Evolutionary conservation across 805 yeast species (phyloP).

Genomic region (Middelhovenomyces tepae): DNA sequence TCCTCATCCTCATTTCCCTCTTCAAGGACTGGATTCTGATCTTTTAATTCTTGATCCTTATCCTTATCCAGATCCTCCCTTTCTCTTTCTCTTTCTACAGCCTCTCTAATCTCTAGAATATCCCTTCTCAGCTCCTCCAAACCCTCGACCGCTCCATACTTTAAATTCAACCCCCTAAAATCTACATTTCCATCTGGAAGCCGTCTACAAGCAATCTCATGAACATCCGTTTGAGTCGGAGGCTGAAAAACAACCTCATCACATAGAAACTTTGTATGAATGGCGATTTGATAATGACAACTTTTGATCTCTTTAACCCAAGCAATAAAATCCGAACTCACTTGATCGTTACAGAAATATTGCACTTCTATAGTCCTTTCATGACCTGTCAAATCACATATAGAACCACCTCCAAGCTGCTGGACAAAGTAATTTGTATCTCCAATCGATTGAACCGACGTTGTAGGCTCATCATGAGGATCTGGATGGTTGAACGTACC

Average conservation of each 20-base stretch:
- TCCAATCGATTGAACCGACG: conserved; percentile 20
- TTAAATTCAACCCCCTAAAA: background rate
- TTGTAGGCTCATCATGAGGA: conserved; percentile 7
- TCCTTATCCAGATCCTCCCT: background rate
- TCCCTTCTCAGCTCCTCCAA: too few species aligned
- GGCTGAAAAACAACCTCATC: conserved; percentile 27
- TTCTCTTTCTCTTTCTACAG: background rate
- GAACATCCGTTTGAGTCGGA: conserved; percentile 16
- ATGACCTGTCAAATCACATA: conserved; percentile 49
- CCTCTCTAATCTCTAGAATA: background rate
- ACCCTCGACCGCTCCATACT: background rate
- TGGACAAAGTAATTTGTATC: conserved; percentile 25
- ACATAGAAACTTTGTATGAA: conserved; percentile 47
- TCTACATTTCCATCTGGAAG: background rate
- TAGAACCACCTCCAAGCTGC: conserved; percentile 41
- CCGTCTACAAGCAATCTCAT: background rate
- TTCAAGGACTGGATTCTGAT: background rate
- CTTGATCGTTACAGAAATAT: conserved; percentile 43
- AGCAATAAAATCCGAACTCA: conserved; percentile 22
- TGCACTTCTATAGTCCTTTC: conserved; percentile 48
- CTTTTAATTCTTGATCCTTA: background rate
- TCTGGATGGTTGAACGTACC: conserved; percentile 16
- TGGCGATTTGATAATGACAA: conserved; percentile 46
- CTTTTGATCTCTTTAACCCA: conserved; percentile 46
- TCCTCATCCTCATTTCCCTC: conserved; percentile 1